These are phyloP conservation scores for Alternaria metachromatica DNA, from an alignment of 2,329 filamentous ascomycete species.

Conservation along the genomic window DNA sequence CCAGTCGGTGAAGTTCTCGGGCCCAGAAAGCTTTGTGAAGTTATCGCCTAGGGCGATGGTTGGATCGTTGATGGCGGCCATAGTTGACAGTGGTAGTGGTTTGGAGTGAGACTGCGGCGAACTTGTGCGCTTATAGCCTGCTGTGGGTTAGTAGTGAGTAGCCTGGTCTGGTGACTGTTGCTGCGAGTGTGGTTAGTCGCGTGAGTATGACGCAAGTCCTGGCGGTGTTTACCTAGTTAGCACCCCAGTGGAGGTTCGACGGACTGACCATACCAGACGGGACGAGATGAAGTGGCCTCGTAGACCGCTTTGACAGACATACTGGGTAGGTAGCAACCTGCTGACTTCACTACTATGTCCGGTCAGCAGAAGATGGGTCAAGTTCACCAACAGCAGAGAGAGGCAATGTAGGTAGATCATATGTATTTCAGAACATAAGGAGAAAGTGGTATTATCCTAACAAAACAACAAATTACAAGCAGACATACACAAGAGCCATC, in stretches of 20 bases:
- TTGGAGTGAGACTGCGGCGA: not conserved
- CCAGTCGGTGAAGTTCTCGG: not conserved
- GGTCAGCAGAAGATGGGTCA: no score
- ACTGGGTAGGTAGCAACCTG: not conserved
- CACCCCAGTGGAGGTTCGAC: no score
- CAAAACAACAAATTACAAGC: constrained; percentile 22
- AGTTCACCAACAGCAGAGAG: not conserved
- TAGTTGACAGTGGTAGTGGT: not conserved
- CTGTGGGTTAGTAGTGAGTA: not conserved
- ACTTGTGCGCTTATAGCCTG: not conserved
- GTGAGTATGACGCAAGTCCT: not conserved
- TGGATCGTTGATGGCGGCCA: not conserved
- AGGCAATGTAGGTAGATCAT: not conserved
- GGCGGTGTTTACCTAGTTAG: no score
- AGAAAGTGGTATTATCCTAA: constrained; percentile 27
- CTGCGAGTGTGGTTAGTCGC: not conserved
- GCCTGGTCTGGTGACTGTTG: not conserved
- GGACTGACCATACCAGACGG: no score
- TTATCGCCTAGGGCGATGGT: not conserved
- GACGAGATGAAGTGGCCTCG: no score
- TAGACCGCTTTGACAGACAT: not conserved
- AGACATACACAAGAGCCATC: constrained; percentile 13
- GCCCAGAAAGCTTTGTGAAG: not conserved
- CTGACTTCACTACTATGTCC: no score
- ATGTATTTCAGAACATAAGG: constrained; percentile 5